Evolutionary conservation across 768 basidiomycete species (phyloP).

Genomic region (Pleurotus tuoliensis): DNA sequence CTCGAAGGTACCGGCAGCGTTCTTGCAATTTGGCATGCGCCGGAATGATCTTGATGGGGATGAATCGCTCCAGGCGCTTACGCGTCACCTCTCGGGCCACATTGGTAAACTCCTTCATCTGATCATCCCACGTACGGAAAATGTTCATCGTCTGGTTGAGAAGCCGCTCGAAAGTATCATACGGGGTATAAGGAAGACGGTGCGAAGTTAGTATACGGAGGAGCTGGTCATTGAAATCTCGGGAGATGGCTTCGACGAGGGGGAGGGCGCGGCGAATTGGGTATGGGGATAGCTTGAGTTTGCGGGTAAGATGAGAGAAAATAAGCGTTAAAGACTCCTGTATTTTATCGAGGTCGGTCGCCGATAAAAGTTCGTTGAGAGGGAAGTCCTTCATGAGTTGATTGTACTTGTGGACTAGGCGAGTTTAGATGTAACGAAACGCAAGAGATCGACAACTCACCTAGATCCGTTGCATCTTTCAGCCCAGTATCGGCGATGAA

Average conservation of each 20-base stretch:
- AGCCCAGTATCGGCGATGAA: conserved; percentile 97
- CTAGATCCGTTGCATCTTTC: conserved; percentile 88
- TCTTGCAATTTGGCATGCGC: conserved; percentile 93
- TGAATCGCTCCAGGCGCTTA: conserved; percentile 87
- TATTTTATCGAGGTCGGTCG: conserved; percentile 94
- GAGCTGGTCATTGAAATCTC: conserved; percentile 95
- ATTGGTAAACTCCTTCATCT: conserved; percentile 89
- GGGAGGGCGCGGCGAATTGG: conserved; percentile 94
- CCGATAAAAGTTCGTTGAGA: conserved; percentile 91
- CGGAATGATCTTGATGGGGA: conserved; percentile 91
- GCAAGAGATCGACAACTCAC: conserved; percentile 32
- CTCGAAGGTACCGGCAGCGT: conserved; percentile 77
- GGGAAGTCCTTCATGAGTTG: conserved; percentile 99
- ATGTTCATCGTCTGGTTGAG: conserved; percentile 72
- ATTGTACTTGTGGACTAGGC: conserved; percentile 92
- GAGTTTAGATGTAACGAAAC: conserved; percentile 1
- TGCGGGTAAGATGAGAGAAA: conserved; percentile 92
- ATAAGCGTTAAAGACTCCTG: conserved; percentile 85
- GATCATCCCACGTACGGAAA: conserved; percentile 86
- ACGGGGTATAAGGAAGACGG: conserved; percentile 89
- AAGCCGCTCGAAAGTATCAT: conserved; percentile 89
- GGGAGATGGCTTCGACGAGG: conserved; percentile 96
- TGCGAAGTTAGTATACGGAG: conserved; percentile 87
- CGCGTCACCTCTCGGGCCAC: conserved; percentile 91
- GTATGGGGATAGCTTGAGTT: conserved; percentile 93